Base-by-base conservation (phyloP, 2,329 filamentous ascomycete genomes). In the Cladobotryum mycophilum region DNA sequence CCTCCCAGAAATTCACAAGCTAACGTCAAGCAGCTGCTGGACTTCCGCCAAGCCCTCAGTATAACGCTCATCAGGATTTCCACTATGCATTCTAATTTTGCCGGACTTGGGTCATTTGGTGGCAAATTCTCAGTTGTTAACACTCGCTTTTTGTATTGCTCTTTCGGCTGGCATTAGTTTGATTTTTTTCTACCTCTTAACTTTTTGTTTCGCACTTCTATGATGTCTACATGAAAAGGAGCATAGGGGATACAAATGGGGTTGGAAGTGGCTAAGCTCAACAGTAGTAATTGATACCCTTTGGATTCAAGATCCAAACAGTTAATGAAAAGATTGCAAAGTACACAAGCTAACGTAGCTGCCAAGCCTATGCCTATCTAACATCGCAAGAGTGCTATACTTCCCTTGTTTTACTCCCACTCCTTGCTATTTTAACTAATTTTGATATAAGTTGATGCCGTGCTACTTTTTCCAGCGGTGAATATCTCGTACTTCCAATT, bases 41-140 rank as follows among this genome's bases (percentile, higher is more conserved):
- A n/a, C n/a, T 45, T 9, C 40, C 45, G 5, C 15, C 15, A 1
- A 44, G 30, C 14, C 36, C 17, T 13, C 47, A 40, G 33, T 46
- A 51, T 11, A 51, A 51, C n/a, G 25, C 38, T 11, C 41, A 41
- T 12, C 14, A 48, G 6, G 43, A 37, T 2, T 51, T 53, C 12
- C 45, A 20, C 22, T 52, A 22, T 41, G 25, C 36, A 3, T 50
- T 50, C 11, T 53, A 13, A n/a, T 20, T 17, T 37, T 37, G 20
- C 20, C 35, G 35, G 35, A 37, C 4, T 13, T 15, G 12, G 35
- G 12, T 37, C 35, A 37, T 37, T 15, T 37, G 35, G 7, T 12
- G 12, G 12, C 12, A 37, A 15, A 37, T 12, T 37, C 35, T 37
- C 35, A 20, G 20, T 20, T 20, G 35, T 37, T 7, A 15, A 37